These are phyloP conservation scores for Metschnikowia santaceciliae DNA, from an alignment of 805 yeast species.

Conservation along the genomic window DNA sequence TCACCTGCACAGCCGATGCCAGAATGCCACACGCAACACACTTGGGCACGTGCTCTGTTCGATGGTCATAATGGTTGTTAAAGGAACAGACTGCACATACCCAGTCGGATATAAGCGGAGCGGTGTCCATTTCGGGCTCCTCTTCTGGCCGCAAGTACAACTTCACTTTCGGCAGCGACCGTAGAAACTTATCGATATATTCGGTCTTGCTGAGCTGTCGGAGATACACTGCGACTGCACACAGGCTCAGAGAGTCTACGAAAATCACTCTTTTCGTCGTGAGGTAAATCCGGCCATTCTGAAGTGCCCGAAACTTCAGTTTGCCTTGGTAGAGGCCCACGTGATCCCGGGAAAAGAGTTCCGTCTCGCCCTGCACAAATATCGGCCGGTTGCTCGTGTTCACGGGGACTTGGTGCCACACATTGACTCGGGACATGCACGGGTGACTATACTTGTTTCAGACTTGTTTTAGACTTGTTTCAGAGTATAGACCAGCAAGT, in stretches of 20 bases:
- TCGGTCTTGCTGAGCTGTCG: slow-evolving; percentile 38
- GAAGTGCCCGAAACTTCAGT: slow-evolving; percentile 57
- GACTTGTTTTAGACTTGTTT: too few species aligned
- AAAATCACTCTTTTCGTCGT: slow-evolving; percentile 73
- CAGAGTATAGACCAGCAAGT: too few species aligned
- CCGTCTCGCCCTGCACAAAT: slow-evolving; percentile 29
- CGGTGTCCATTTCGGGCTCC: background rate
- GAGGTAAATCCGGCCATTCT: slow-evolving; percentile 72
- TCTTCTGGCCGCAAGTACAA: slow-evolving; percentile 18
- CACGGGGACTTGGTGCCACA: slow-evolving; percentile 36
- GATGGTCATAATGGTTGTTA: slow-evolving; percentile 42
- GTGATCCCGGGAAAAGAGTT: slow-evolving; percentile 31
- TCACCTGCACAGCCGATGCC: slow-evolving; percentile 14
- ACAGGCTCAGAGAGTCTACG: slow-evolving; percentile 51
- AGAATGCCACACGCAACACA: slow-evolving; percentile 41
- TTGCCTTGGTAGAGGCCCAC: slow-evolving; percentile 77
- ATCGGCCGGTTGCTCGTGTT: slow-evolving; percentile 40
- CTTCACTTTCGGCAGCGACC: slow-evolving; percentile 75
- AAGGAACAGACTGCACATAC: slow-evolving; percentile 86
- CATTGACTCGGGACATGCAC: slow-evolving; percentile 16
- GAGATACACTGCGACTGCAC: slow-evolving; percentile 48
- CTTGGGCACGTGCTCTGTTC: slow-evolving; percentile 18
- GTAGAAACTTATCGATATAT: slow-evolving; percentile 54
- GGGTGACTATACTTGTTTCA: too few species aligned
- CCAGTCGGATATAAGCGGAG: slow-evolving; percentile 51